phyloP scores from a whole-genome alignment of 2,329 filamentous ascomycete genomes.

The Fusarium sp. region DNA sequence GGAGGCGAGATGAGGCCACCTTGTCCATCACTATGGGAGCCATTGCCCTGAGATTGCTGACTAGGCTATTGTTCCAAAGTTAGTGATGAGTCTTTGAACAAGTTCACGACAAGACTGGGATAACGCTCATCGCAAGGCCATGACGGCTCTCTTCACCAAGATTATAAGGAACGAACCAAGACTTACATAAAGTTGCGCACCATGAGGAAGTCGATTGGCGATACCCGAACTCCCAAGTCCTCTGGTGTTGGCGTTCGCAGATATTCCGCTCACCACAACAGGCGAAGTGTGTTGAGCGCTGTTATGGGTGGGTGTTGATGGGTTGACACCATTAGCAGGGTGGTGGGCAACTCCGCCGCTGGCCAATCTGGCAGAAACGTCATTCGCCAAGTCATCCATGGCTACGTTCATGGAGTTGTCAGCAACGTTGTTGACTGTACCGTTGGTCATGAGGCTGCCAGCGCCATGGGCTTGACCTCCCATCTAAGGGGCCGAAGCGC shows the following conservation, averaged over 20 bases:
- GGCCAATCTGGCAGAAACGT: background rate
- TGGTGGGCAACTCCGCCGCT: background rate
- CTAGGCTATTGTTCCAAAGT: slow-evolving; percentile 6
- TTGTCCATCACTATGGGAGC: background rate
- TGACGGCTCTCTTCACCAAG: background rate
- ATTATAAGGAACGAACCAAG: background rate
- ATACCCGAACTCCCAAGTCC: slow-evolving; percentile 7
- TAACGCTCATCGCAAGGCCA: background rate
- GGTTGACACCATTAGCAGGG: background rate
- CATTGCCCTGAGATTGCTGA: background rate
- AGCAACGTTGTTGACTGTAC: background rate
- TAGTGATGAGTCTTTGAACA: slow-evolving; percentile 3
- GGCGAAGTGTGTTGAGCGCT: slow-evolving; percentile 1
- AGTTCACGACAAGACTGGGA: background rate
- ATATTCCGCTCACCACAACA: background rate
- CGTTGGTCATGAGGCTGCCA: background rate
- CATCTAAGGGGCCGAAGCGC: slow-evolving; percentile 37
- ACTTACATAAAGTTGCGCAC: slow-evolving; percentile 24
- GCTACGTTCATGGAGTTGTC: background rate
- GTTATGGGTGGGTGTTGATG: background rate
- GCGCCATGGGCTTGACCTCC: slow-evolving; percentile 30
- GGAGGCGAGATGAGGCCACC: slow-evolving; percentile 15
- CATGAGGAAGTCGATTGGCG: slow-evolving; percentile 12
- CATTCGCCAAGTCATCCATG: background rate
- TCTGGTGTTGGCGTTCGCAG: background rate